These are phyloP conservation scores for Dinochytrium kinnereticum DNA, from an alignment of 371 early-diverging fungal genomes.

Conservation along the genomic window DNA sequence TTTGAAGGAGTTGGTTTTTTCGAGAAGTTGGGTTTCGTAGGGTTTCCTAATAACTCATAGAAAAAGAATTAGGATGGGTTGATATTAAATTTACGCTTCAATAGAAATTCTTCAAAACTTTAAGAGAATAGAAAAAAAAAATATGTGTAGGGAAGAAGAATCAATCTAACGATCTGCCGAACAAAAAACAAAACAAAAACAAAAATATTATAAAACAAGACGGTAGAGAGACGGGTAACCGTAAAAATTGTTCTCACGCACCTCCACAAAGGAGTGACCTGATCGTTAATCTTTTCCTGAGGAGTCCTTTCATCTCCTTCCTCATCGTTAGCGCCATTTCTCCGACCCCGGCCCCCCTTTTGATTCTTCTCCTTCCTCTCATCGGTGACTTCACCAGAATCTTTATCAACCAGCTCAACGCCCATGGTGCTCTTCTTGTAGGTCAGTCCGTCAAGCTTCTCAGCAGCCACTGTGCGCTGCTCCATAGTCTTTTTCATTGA, in stretches of 20 bases:
- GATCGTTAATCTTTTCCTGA: slow-evolving; percentile 68
- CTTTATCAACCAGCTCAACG: slow-evolving; percentile 39
- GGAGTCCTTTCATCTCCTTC: slow-evolving; percentile 55
- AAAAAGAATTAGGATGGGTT: background rate
- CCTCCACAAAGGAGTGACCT: slow-evolving; percentile 75
- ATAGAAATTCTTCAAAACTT: too few species aligned
- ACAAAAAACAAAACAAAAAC: too few species aligned
- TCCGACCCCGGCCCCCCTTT: background rate
- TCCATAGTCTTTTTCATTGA: slow-evolving; percentile 20
- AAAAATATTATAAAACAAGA: background rate
- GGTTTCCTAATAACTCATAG: slow-evolving; percentile 29
- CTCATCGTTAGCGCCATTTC: slow-evolving; percentile 9
- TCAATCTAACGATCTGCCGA: too few species aligned
- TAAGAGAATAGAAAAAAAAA: too few species aligned
- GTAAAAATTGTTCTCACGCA: slow-evolving; percentile 38
- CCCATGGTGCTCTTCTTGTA: slow-evolving; percentile 50
- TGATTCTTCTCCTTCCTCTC: slow-evolving; percentile 7
- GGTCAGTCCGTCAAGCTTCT: slow-evolving; percentile 46
- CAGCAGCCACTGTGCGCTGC: slow-evolving; percentile 44
- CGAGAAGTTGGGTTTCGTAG: slow-evolving; percentile 51
- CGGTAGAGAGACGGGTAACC: slow-evolving; percentile 22
- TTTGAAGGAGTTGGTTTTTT: slow-evolving; percentile 37
- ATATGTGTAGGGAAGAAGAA: background rate
- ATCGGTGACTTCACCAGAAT: slow-evolving; percentile 11
- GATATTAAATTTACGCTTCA: too few species aligned